phyloP scores from a whole-genome alignment of 768 basidiomycete species.

The Termitomyces heimii region DNA sequence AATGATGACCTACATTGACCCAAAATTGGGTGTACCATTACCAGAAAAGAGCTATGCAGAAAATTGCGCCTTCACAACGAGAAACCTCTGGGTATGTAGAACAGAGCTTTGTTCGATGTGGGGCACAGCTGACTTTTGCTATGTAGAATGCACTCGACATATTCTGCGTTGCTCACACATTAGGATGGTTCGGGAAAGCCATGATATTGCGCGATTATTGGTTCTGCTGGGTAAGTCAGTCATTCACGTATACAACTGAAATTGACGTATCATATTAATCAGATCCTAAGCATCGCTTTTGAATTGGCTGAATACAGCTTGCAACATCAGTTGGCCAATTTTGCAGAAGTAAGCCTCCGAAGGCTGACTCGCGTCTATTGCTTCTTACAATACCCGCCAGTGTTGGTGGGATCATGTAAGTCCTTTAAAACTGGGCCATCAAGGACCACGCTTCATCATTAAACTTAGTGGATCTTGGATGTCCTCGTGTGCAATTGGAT shows the following conservation, averaged over 20 bases:
- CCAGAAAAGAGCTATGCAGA: constrained; percentile 88
- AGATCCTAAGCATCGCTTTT: constrained; percentile 86
- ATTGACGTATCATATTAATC: constrained; percentile 9
- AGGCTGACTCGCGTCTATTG: constrained; percentile 4
- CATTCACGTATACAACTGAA: neutral
- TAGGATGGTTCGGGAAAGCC: constrained; percentile 92
- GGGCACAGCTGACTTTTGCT: neutral
- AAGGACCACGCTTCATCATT: constrained; percentile 6
- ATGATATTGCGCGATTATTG: constrained; percentile 88
- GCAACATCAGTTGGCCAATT: constrained; percentile 85
- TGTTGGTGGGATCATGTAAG: constrained; percentile 94
- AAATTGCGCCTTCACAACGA: constrained; percentile 58
- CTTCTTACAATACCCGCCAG: constrained; percentile 30
- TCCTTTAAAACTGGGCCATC: constrained; percentile 10
- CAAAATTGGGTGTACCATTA: constrained; percentile 61
- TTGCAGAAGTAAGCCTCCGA: constrained; percentile 61
- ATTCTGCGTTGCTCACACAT: constrained; percentile 78
- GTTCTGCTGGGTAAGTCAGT: constrained; percentile 78
- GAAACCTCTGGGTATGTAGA: constrained; percentile 59
- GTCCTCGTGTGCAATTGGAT: constrained; percentile 87
- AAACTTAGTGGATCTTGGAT: constrained; percentile 73
- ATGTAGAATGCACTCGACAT: constrained; percentile 74
- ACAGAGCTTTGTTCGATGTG: neutral
- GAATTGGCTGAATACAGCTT: constrained; percentile 87
- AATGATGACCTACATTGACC: constrained; percentile 79